These are phyloP conservation scores for Euphorbia tirucalli DNA, from an alignment of 345 rosid species.

Conservation along the genomic window DNA sequence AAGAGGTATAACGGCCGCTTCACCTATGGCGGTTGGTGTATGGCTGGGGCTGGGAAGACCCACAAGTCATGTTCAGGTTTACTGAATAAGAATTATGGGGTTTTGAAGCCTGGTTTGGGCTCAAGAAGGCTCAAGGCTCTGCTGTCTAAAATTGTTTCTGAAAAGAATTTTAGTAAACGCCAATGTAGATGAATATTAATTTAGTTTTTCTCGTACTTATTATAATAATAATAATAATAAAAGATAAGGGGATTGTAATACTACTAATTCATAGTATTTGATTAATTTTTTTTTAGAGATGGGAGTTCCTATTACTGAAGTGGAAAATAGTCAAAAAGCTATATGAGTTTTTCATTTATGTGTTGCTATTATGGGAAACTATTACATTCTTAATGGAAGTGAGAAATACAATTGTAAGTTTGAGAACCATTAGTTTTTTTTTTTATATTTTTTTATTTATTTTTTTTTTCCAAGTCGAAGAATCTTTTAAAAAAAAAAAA, in stretches of 20 bases:
- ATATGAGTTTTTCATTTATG: not conserved
- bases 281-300: not conserved
- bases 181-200: constrained; percentile 52
- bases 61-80: constrained; percentile 32
- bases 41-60: constrained; percentile 19
- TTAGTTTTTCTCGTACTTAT: not conserved
- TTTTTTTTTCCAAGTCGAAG: too few species aligned
- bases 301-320: not conserved
- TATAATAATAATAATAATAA: too few species aligned
- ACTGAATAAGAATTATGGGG: constrained; percentile 36
- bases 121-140: constrained; percentile 62
- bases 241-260: not conserved
- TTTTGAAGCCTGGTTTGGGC: constrained; percentile 69
- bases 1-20: constrained; percentile 40
- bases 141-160: constrained; percentile 46
- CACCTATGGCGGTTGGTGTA: constrained; percentile 59
- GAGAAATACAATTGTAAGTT: too few species aligned
- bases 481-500: too few species aligned
- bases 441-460: too few species aligned
- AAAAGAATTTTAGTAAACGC: constrained; percentile 48
- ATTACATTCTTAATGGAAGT: not conserved
- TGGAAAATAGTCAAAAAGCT: too few species aligned
- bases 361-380: not conserved
- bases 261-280: not conserved
- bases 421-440: too few species aligned